A percentile compares a stretch with the other conserved stretches of the same genome.
Conservation (phyloP, 495 filamentous ascomycete species). For the Saxispiralis lemnorum region DNA sequence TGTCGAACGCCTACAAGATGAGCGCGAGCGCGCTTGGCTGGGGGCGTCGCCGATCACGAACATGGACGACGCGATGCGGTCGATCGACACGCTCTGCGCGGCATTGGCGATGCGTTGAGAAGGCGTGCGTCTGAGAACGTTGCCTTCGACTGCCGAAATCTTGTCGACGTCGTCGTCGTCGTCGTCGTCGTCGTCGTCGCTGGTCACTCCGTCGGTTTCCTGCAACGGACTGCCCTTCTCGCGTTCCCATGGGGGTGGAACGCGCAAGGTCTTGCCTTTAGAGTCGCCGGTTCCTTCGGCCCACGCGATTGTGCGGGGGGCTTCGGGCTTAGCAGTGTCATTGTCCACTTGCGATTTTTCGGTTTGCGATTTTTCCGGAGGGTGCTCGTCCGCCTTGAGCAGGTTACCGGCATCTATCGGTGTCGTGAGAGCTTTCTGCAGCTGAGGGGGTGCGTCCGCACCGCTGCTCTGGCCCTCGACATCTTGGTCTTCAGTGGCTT, state of each 20-base stretch:
- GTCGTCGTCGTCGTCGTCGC: constrained; percentile 23
- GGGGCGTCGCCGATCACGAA: too few species aligned
- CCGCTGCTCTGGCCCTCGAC: constrained; percentile 26
- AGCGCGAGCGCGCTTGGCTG: neutral
- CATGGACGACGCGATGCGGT: neutral
- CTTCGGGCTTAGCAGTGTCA: too few species aligned
- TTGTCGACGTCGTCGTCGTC: constrained; percentile 28
- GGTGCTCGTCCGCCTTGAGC: constrained; percentile 18
- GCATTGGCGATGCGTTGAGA: neutral
- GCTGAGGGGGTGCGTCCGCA: constrained; percentile 18
- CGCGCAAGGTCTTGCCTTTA: constrained; percentile 51
- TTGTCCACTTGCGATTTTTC: too few species aligned
- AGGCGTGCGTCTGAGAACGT: too few species aligned
- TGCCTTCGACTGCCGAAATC: constrained; percentile 14
- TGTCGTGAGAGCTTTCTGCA: constrained; percentile 25
- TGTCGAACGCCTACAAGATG: too few species aligned
- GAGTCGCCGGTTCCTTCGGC: constrained; percentile 31
- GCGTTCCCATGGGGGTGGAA: constrained; percentile 68
- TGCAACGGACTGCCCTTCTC: constrained; percentile 42
- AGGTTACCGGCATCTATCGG: constrained; percentile 32
- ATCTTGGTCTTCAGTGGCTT: constrained; percentile 54
- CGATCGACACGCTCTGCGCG: neutral
- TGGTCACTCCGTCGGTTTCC: constrained; percentile 33
- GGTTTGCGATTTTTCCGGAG: too few species aligned
- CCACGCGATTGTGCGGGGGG: neutral